Conservation (phyloP, 306 rosid genomes). For the Myrica gale region DNA sequence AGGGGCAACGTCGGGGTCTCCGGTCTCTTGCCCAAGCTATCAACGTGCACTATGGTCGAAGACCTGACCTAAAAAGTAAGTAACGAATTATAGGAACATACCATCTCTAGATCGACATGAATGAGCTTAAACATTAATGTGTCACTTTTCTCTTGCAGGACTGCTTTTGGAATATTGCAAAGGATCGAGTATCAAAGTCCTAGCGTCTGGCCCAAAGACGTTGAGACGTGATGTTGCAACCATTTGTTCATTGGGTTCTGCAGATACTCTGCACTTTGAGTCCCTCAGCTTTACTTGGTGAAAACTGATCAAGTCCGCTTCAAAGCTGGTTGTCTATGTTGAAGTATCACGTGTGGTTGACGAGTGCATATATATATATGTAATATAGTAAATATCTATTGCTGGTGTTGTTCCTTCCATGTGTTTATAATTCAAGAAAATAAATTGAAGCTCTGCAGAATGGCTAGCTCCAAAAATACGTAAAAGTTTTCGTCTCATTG, state of each 20-base stretch:
- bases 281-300: conserved; percentile 77
- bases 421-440: too few species aligned
- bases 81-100: background rate
- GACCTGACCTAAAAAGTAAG: conserved; percentile 70
- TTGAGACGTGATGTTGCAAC: conserved; percentile 69
- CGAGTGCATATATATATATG: too few species aligned
- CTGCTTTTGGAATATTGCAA: conserved; percentile 36
- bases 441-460: too few species aligned
- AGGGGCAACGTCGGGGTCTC: conserved; percentile 27
- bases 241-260: conserved; percentile 58
- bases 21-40: conserved; percentile 45
- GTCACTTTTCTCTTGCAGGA: conserved; percentile 28
- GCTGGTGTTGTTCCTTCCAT: too few species aligned
- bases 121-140: background rate
- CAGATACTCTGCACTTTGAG: conserved; percentile 56
- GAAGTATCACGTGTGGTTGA: background rate
- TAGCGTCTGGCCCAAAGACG: conserved; percentile 60
- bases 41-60: conserved; percentile 56
- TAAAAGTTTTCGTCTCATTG: too few species aligned
- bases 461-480: too few species aligned
- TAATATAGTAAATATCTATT: background rate
- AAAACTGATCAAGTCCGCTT: background rate
- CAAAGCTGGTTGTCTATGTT: background rate
- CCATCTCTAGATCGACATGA: background rate
- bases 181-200: conserved; percentile 56